These are phyloP conservation scores for Cytospora leucostoma DNA, from an alignment of 2,329 filamentous ascomycete genomes.

Conservation along the genomic window DNA sequence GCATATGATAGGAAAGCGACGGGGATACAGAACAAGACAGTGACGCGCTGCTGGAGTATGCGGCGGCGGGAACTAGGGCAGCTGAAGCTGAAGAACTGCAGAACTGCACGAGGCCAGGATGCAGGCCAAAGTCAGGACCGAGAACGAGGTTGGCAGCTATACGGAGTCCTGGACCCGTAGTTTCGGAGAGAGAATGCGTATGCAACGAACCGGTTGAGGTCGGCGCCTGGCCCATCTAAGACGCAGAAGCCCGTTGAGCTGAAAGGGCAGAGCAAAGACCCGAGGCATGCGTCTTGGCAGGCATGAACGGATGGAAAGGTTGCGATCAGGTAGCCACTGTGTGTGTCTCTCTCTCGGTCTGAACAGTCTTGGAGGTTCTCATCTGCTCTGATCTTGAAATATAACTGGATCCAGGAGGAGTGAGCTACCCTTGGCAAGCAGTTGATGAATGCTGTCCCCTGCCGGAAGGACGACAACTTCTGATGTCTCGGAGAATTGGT, in stretches of 20 bases:
- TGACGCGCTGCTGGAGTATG: not conserved
- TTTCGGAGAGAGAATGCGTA: constrained; percentile 8
- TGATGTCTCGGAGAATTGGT: too few species aligned
- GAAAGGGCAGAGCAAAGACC: constrained; percentile 10
- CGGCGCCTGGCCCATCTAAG: constrained; percentile 1
- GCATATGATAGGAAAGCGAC: not conserved
- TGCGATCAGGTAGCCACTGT: constrained; percentile 1
- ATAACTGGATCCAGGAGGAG: not conserved
- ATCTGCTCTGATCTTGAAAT: not conserved
- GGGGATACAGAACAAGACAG: not conserved
- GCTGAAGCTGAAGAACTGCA: not conserved
- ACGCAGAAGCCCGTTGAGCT: constrained; percentile 19
- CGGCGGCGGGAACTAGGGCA: not conserved
- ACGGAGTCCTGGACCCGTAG: not conserved
- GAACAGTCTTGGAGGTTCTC: not conserved
- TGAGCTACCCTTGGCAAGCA: too few species aligned
- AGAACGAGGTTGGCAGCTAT: not conserved
- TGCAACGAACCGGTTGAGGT: constrained; percentile 18
- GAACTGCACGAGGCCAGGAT: not conserved
- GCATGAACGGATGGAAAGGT: constrained; percentile 4
- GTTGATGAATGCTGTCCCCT: too few species aligned
- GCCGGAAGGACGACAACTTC: too few species aligned
- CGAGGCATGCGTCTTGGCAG: constrained; percentile 22
- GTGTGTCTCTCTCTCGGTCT: not conserved
- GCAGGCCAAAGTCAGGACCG: not conserved